Conservation (phyloP, 495 filamentous ascomycete species). For the Podospora didyma region DNA sequence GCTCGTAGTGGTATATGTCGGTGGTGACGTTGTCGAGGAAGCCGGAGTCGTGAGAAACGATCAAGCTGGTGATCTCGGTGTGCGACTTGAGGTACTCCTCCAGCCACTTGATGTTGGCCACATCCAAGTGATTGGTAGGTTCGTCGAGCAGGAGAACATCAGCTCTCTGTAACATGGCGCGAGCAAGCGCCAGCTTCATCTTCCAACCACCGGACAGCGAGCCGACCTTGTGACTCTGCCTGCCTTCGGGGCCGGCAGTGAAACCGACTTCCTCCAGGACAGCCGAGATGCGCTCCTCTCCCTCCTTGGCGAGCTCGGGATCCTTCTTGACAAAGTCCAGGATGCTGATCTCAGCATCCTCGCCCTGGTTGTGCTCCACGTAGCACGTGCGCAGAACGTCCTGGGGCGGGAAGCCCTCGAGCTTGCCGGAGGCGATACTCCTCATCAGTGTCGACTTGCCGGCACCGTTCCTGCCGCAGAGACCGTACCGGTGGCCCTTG, state of each 20-base stretch:
- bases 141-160: slow-evolving; percentile 96
- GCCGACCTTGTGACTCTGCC: slow-evolving; percentile 81
- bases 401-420: slow-evolving; percentile 92
- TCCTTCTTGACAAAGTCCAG: slow-evolving; percentile 86
- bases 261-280: slow-evolving; percentile 92
- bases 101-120: slow-evolving; percentile 93
- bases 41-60: slow-evolving; percentile 95
- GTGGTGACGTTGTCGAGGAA: slow-evolving; percentile 97
- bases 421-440: slow-evolving; percentile 89
- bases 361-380: slow-evolving; percentile 97
- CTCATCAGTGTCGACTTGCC: slow-evolving; percentile 99
- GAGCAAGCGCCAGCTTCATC: slow-evolving; percentile 97
- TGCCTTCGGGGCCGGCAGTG: slow-evolving; percentile 80
- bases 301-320: slow-evolving; percentile 70
- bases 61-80: slow-evolving; percentile 94
- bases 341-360: slow-evolving; percentile 93
- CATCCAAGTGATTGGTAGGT: slow-evolving; percentile 97
- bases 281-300: slow-evolving; percentile 70
- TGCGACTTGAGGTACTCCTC: slow-evolving; percentile 92
- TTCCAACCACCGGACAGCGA: slow-evolving; percentile 99
- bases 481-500: slow-evolving; percentile 94
- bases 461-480: slow-evolving; percentile 93
- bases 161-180: slow-evolving; percentile 93
- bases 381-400: slow-evolving; percentile 93
- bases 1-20: slow-evolving; percentile 98